phyloP scores from a whole-genome alignment of 1,284 basidiomycete species.

The Ganoderma leucocontextum region DNA sequence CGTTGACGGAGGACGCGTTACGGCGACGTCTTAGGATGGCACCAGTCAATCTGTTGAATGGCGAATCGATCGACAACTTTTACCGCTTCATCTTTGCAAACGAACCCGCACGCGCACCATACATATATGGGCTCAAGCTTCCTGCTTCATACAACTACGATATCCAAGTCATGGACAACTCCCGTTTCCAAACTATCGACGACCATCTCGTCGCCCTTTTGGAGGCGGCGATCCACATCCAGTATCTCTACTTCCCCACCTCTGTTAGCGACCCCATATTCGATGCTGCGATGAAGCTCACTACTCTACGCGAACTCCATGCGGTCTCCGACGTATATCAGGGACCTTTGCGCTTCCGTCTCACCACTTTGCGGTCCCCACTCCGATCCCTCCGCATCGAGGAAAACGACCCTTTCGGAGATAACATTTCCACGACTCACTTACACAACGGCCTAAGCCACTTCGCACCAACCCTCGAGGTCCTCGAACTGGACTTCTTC shows the following conservation, averaged over 20 bases:
- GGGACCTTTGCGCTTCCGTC: not conserved
- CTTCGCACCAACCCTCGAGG: not conserved
- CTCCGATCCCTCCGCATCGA: not conserved
- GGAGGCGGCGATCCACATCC: not conserved
- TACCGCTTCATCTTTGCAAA: not conserved
- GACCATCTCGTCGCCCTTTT: not conserved
- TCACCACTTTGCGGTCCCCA: not conserved
- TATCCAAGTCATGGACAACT: not conserved
- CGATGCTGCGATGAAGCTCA: not conserved
- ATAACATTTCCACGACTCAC: not conserved
- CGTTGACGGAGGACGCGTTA: not conserved
- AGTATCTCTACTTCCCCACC: not conserved
- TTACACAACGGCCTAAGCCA: not conserved
- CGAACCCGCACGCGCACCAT: not conserved
- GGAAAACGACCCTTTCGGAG: not conserved
- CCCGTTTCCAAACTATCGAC: not conserved
- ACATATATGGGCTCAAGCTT: not conserved
- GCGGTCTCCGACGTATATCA: not conserved
- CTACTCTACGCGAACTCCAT: not conserved
- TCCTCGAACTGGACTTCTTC: not conserved
- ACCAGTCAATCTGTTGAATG: not conserved
- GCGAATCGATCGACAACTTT: not conserved
- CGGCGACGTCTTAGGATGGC: conserved; percentile 3
- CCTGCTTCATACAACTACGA: not conserved
- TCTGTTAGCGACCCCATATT: not conserved